A percentile compares a stretch with the other conserved stretches of the same genome.
phyloP scores from a whole-genome alignment of 1,139 yeast genomes.

The Magnusiomyces magnusii region DNA sequence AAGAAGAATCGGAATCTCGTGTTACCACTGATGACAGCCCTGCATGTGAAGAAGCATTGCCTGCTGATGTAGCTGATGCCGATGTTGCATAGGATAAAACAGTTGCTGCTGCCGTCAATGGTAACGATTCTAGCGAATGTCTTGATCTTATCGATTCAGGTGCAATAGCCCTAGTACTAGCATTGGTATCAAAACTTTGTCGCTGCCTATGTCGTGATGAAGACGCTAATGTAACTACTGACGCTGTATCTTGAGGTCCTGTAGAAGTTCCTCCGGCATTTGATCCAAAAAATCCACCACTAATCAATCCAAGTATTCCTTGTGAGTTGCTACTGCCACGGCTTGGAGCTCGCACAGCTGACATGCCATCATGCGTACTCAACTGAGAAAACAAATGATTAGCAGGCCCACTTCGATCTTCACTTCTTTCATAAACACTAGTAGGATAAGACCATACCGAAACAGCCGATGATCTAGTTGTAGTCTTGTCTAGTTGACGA shows the following conservation, averaged over 20 bases:
- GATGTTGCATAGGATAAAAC: slow-evolving; percentile 12
- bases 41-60: slow-evolving; percentile 1
- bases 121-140: slow-evolving; percentile 24
- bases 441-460: neutral
- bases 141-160: slow-evolving; percentile 32
- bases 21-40: neutral
- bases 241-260: slow-evolving; percentile 28
- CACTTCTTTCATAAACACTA: neutral
- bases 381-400: neutral
- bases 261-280: neutral
- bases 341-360: neutral
- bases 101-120: slow-evolving; percentile 14
- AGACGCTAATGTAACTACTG: slow-evolving; percentile 35
- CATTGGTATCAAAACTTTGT: slow-evolving; percentile 28
- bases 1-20: neutral
- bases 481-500: neutral
- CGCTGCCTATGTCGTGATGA: slow-evolving; percentile 34
- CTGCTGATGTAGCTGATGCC: slow-evolving; percentile 9
- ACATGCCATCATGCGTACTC: neutral
- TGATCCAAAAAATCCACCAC: neutral
- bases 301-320: neutral
- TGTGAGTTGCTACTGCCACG: neutral
- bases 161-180: slow-evolving; percentile 29
- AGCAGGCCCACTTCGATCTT: neutral
- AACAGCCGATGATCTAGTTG: neutral